A percentile compares a stretch with the other conserved stretches of the same genome.
Evolutionary conservation across 139 green algal genomes (phyloP).

Genomic region (Spirogloea muscicola): DNA sequence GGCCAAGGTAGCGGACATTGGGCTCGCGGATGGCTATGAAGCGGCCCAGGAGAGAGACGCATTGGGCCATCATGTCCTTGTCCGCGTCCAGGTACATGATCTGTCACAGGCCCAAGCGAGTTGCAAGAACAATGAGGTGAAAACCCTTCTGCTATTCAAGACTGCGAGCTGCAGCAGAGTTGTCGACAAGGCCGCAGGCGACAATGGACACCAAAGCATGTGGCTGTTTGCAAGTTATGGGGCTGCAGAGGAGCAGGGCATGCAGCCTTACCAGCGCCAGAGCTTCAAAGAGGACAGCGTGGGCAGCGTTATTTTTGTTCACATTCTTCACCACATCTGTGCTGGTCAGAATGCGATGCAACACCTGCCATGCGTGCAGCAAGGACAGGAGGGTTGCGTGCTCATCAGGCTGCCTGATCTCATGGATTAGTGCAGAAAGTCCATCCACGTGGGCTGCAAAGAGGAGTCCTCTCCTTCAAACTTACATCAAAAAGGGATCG

Average conservation of each 20-base stretch:
- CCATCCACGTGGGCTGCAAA: too few relatives aligned
- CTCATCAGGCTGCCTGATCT: background rate
- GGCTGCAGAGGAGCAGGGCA: too few relatives aligned
- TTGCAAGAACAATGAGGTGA: too few relatives aligned
- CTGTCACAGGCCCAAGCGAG: slow-evolving; percentile 8
- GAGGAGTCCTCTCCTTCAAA: too few relatives aligned
- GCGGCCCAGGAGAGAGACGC: slow-evolving; percentile 52
- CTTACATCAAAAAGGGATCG: slow-evolving; percentile 56
- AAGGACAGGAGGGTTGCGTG: background rate
- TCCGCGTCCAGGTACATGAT: slow-evolving; percentile 60
- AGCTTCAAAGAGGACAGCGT: slow-evolving; percentile 96
- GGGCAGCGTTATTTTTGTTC: slow-evolving; percentile 97
- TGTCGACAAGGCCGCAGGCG: too few relatives aligned
- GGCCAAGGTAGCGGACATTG: slow-evolving; percentile 89
- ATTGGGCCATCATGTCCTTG: slow-evolving; percentile 65
- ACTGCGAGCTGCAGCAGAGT: too few relatives aligned
- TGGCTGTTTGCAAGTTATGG: too few relatives aligned
- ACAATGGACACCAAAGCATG: too few relatives aligned
- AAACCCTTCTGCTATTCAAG: too few relatives aligned
- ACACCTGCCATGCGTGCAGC: slow-evolving; percentile 16
- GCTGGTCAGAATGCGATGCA: slow-evolving; percentile 49
- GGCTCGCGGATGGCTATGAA: slow-evolving; percentile 75
- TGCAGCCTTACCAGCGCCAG: slow-evolving; percentile 64
- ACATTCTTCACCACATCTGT: slow-evolving; percentile 57
- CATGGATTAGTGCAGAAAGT: slow-evolving; percentile 9